Percentiles rank a stretch among this genome's conserved stretches.
phyloP scores from a whole-genome alignment of 495 filamentous ascomycete genomes.

The Penicillium tannophilum region DNA sequence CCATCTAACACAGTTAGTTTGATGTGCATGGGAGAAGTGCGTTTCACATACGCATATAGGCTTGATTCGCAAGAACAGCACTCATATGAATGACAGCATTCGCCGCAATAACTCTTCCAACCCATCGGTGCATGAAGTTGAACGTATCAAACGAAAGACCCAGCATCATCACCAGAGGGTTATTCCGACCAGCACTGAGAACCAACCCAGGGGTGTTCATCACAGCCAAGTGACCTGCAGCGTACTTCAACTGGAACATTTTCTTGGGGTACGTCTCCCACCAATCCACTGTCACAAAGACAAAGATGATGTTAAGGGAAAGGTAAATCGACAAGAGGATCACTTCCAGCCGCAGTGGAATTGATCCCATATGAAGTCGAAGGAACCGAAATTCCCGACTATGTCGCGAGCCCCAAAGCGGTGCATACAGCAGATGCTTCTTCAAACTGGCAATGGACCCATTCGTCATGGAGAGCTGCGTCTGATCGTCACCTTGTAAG shows the following conservation, averaged over 20 bases:
- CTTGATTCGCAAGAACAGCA: constrained; percentile 34
- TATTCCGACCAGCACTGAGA: constrained; percentile 46
- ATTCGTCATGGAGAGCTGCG: constrained; percentile 21
- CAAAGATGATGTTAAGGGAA: constrained; percentile 38
- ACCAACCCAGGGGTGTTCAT: constrained; percentile 46
- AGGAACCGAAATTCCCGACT: constrained; percentile 42
- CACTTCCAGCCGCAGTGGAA: constrained; percentile 41
- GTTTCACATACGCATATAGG: constrained; percentile 28
- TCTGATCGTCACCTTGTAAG: constrained; percentile 27
- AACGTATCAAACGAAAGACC: constrained; percentile 45
- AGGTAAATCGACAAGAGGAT: constrained; percentile 36
- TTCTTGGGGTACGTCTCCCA: constrained; percentile 34
- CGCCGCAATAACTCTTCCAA: constrained; percentile 40
- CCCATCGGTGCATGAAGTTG: constrained; percentile 51
- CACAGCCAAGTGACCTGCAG: constrained; percentile 43
- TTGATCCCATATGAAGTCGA: constrained; percentile 42
- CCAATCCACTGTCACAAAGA: constrained; percentile 44
- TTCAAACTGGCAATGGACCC: constrained; percentile 31
- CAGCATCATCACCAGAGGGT: constrained; percentile 40
- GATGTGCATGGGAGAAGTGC: background rate
- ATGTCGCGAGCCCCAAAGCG: constrained; percentile 39
- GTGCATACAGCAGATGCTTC: constrained; percentile 47
- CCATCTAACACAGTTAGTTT: constrained; percentile 23
- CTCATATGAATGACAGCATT: constrained; percentile 41
- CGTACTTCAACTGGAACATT: constrained; percentile 44